Conservation (phyloP, 495 filamentous ascomycete genomes). For the Aspergillus mulundensis region DNA sequence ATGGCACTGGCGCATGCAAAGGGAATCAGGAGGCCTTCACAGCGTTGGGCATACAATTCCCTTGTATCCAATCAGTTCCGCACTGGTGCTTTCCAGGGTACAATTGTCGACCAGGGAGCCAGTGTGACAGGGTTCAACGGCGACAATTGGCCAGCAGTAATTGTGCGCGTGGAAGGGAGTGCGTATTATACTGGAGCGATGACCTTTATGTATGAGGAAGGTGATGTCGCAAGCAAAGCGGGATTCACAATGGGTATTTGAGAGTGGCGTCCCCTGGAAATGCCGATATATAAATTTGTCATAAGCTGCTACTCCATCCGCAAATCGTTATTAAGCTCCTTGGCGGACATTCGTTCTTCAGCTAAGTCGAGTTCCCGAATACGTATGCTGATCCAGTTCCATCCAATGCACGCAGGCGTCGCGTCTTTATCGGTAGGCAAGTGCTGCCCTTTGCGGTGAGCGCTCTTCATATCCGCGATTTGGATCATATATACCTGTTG, state of each 20-base stretch:
- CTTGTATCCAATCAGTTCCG: slow-evolving; percentile 22
- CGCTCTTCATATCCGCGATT: too few relatives aligned
- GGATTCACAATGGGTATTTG: slow-evolving; percentile 14
- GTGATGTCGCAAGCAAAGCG: slow-evolving; percentile 7
- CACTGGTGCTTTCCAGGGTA: slow-evolving; percentile 12
- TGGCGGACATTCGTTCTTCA: too few relatives aligned
- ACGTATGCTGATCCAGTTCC: too few relatives aligned
- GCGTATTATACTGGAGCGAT: slow-evolving; percentile 17
- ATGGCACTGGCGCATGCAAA: slow-evolving; percentile 3
- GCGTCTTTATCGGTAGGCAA: too few relatives aligned
- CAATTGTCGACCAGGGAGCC: slow-evolving; percentile 6
- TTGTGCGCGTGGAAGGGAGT: slow-evolving; percentile 15
- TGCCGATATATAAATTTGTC: neutral
- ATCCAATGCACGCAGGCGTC: too few relatives aligned
- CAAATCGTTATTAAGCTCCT: too few relatives aligned
- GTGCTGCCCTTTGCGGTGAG: too few relatives aligned
- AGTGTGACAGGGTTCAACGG: neutral
- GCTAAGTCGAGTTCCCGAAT: too few relatives aligned
- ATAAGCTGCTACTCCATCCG: too few relatives aligned
- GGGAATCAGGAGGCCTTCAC: neutral
- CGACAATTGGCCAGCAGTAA: neutral
- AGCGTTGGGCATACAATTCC: slow-evolving; percentile 27
- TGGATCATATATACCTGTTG: too few relatives aligned
- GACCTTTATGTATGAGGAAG: slow-evolving; percentile 15
- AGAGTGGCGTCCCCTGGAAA: neutral